Percentiles rank a stretch among this genome's conserved stretches.
These are phyloP conservation scores for Boletus sp. DNA, from an alignment of 1,284 basidiomycete genomes.

Conservation along the genomic window DNA sequence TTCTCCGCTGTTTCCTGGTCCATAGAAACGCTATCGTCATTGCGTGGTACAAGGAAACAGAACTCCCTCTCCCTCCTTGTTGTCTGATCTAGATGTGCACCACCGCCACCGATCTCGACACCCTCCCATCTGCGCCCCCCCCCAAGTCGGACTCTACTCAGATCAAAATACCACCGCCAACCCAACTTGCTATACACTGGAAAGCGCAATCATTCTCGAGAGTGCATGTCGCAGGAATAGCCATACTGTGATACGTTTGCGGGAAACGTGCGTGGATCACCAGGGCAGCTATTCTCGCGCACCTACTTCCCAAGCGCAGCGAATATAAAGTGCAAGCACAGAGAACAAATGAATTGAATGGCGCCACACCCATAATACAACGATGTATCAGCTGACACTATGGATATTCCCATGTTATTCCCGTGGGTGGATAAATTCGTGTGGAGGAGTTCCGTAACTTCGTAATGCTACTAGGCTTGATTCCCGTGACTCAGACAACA, in stretches of 20 bases:
- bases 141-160: neutral
- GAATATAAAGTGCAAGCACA: neutral
- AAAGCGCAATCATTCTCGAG: too few relatives aligned
- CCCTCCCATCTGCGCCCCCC: too few relatives aligned
- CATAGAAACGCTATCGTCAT: neutral
- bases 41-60: too few relatives aligned
- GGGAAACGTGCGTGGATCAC: too few relatives aligned
- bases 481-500: too few relatives aligned
- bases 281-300: too few relatives aligned
- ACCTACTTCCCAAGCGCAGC: too few relatives aligned
- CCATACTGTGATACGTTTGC: neutral
- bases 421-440: neutral
- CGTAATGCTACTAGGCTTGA: neutral
- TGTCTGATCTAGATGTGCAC: too few relatives aligned
- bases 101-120: too few relatives aligned
- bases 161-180: neutral
- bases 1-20: neutral
- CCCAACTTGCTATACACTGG: neutral
- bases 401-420: neutral
- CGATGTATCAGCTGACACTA: neutral
- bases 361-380: neutral
- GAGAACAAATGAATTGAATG: too few relatives aligned
- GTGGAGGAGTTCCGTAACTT: neutral
- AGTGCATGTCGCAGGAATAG: neutral
- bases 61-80: too few relatives aligned